Conservation (phyloP, 2,329 filamentous ascomycete species). For the Fusarium euwallaceae region DNA sequence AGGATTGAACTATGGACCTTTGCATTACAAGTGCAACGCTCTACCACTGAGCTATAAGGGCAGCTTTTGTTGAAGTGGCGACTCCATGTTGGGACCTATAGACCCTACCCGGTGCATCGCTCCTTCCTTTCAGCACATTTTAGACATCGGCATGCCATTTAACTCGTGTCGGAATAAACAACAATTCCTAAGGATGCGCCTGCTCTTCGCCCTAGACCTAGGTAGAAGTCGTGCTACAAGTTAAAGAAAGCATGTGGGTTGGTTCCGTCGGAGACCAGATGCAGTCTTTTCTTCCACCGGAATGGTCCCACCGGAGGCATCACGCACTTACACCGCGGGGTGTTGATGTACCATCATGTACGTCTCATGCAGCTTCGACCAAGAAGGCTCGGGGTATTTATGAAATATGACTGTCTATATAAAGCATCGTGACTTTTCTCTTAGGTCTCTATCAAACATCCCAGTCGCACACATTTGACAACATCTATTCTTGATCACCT, state of each 20-base stretch:
- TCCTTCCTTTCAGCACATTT: background rate
- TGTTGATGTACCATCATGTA: background rate
- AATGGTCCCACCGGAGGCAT: background rate
- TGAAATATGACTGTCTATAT: background rate
- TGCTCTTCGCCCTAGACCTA: background rate
- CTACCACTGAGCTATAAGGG: slow-evolving; percentile 42
- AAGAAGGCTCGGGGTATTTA: background rate
- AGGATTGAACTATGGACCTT: slow-evolving; percentile 43
- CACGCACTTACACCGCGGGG: background rate
- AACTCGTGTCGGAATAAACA: background rate
- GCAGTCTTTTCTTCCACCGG: background rate
- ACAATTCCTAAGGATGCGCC: background rate
- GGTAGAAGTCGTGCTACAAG: background rate
- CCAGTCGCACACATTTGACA: background rate
- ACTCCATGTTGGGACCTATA: background rate
- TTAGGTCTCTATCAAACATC: no score
- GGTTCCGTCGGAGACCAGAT: background rate
- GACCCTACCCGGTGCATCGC: fast-evolving
- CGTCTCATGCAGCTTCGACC: background rate
- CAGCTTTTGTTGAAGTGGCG: background rate
- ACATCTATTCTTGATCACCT: background rate
- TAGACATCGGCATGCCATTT: background rate
- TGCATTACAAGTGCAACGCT: slow-evolving; percentile 43
- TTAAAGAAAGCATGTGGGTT: background rate
- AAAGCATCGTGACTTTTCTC: background rate